Evolutionary conservation across 208 protist genomes (phyloP), one percentile per base, ranked within the genome.

Genomic region (Leptomonas seymouri): DNA sequence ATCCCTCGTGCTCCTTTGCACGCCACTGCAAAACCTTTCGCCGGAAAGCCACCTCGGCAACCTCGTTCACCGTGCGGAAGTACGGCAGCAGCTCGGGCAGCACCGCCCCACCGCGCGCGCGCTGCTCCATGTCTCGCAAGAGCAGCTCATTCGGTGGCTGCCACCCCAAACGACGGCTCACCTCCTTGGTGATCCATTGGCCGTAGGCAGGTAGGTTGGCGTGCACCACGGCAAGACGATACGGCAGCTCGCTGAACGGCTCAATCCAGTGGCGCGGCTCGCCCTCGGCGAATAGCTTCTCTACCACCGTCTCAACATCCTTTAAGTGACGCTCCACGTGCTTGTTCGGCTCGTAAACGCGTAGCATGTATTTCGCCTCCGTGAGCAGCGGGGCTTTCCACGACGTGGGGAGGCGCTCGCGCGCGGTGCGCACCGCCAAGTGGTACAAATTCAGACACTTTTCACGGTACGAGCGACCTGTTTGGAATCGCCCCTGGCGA

Each of bases 241-340:
- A 82, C 20, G 91, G 91, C 16, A 96, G 69, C 20, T 94, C 87
- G 28, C 80, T 86, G 65, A 86, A 85, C 15, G 83, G 87, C 65
- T 94, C 91, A 14, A 96, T 62, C 91, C 91, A 96, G 73, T 96
- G 89, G 8, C 71, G 68, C 39, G 87, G 91, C 74, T 93, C 87
- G 53, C 83, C 82, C 53, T 76, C 73, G 14, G 70, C 76, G 55
- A 93, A 93, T 3, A 96, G 88, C 49, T 81, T 78, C 11, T 85
- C 84, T 51, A 94, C 84, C 20, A 94, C 81, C 20, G 69, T 76
- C 67, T 94, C 88, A 21, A 96, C 73, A 62, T 93, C 83, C 28
- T 77, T 49, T 50, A 94, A 58, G 72, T 93, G 88, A 23, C 70
- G 74, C 61, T 82, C 62, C 15, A 89, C 79, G 48, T 91, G 74